Conservation (phyloP, 106 monocot genomes). For the Allium fistulosum region DNA sequence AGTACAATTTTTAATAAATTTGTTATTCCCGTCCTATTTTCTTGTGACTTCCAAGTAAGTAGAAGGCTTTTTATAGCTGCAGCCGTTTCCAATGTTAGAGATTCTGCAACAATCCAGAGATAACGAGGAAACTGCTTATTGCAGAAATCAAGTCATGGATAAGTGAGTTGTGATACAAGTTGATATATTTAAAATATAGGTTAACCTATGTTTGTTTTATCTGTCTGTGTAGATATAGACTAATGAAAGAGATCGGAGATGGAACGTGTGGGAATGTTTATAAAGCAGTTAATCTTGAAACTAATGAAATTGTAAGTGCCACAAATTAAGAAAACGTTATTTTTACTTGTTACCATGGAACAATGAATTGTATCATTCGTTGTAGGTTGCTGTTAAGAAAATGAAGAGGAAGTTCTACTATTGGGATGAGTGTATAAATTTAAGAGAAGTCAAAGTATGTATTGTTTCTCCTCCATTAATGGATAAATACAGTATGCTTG, state of each 20-base stretch:
- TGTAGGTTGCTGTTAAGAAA: slow-evolving; percentile 87
- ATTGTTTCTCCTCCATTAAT: background rate
- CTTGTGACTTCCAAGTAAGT: slow-evolving; percentile 15
- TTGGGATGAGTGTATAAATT: slow-evolving; percentile 74
- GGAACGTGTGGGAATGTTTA: slow-evolving; percentile 85
- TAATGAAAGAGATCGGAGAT: slow-evolving; percentile 80
- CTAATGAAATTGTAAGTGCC: slow-evolving; percentile 60
- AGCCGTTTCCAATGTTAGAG: slow-evolving; percentile 8
- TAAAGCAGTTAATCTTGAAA: slow-evolving; percentile 53
- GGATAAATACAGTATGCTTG: background rate
- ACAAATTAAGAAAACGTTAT: background rate
- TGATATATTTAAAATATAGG: background rate
- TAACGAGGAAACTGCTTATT: slow-evolving; percentile 11
- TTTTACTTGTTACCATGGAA: background rate
- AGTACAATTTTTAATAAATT: slow-evolving; percentile 9
- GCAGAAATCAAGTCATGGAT: slow-evolving; percentile 45
- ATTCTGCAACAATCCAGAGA: slow-evolving; percentile 29
- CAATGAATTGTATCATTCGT: background rate
- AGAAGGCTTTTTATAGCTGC: slow-evolving; percentile 16
- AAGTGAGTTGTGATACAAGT: slow-evolving; percentile 33
- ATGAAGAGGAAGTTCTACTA: slow-evolving; percentile 79
- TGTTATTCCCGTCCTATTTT: slow-evolving; percentile 3
- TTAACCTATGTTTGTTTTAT: slow-evolving; percentile 5
- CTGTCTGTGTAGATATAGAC: slow-evolving; percentile 44
- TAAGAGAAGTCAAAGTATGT: slow-evolving; percentile 71